Percentiles rank a stretch among this genome's conserved stretches.
These are phyloP conservation scores for Cystobasidium tubakii DNA, from an alignment of 768 basidiomycete species.

Conservation along the genomic window DNA sequence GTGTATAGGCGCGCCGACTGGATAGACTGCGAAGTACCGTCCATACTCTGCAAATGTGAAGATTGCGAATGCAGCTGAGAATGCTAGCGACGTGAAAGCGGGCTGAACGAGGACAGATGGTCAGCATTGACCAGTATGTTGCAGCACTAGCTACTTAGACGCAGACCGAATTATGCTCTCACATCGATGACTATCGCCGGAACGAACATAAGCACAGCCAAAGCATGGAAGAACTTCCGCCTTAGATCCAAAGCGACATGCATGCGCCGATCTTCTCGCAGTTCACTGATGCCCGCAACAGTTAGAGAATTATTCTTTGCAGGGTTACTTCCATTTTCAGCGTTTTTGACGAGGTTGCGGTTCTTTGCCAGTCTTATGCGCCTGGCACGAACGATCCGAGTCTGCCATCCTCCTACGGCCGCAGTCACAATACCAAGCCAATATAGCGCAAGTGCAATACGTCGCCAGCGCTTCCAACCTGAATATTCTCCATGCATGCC, in stretches of 20 bases:
- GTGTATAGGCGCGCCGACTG: conserved; percentile 85
- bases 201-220: conserved; percentile 92
- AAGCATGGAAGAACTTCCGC: conserved; percentile 91
- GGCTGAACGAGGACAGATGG: conserved; percentile 57
- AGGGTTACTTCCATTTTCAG: neutral
- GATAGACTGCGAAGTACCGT: conserved; percentile 96
- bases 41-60: conserved; percentile 97
- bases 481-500: conserved; percentile 5
- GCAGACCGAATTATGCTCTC: no score
- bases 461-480: conserved; percentile 60
- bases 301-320: conserved; percentile 34
- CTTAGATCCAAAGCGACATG: conserved; percentile 79
- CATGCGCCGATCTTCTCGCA: conserved; percentile 58
- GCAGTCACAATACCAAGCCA: conserved; percentile 74
- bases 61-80: conserved; percentile 86
- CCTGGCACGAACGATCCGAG: conserved; percentile 74
- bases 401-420: conserved; percentile 90
- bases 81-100: conserved; percentile 89
- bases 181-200: conserved; percentile 91
- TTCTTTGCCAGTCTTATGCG: conserved; percentile 47
- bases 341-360: conserved; percentile 18
- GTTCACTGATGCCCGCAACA: conserved; percentile 31
- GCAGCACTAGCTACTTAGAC: no score
- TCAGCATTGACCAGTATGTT: no score
- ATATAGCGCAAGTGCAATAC: conserved; percentile 70